phyloP scores from a whole-genome alignment of 1,284 basidiomycete genomes.

The Cystobasidium slooffiae region DNA sequence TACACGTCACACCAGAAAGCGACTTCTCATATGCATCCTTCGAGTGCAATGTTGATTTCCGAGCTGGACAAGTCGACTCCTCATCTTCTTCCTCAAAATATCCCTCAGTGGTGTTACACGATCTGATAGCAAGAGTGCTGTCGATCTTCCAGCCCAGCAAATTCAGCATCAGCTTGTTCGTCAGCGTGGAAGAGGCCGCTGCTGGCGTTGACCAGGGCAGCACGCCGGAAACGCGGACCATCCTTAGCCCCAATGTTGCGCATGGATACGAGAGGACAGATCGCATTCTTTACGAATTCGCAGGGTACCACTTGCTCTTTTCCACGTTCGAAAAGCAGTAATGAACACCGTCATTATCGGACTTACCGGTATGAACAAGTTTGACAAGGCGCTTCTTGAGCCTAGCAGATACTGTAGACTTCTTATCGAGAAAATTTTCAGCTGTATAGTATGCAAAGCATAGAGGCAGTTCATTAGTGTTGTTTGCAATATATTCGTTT shows the following conservation, averaged over 20 bases:
- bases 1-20: slow-evolving; percentile 97
- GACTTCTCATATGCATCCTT: slow-evolving; percentile 98
- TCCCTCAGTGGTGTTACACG: slow-evolving; percentile 34
- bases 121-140: slow-evolving; percentile 82
- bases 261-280: slow-evolving; percentile 71
- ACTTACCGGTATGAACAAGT: neutral
- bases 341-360: neutral
- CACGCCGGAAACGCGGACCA: slow-evolving; percentile 56
- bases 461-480: too few species aligned
- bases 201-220: slow-evolving; percentile 62
- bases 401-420: too few species aligned
- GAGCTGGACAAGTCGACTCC: slow-evolving; percentile 40
- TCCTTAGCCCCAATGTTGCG: slow-evolving; percentile 52
- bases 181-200: slow-evolving; percentile 65
- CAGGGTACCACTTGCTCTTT: slow-evolving; percentile 44
- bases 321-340: slow-evolving; percentile 41
- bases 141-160: slow-evolving; percentile 89
- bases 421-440: too few species aligned
- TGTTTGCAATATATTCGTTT: too few species aligned
- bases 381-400: neutral
- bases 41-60: slow-evolving; percentile 93
- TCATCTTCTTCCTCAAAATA: slow-evolving; percentile 19
- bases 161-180: slow-evolving; percentile 87
- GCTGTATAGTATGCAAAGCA: too few species aligned
- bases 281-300: slow-evolving; percentile 88